Percentiles rank a stretch among this genome's conserved stretches.
phyloP scores from a whole-genome alignment of 2,329 filamentous ascomycete species.

The Neopestalotiopsis sp. region DNA sequence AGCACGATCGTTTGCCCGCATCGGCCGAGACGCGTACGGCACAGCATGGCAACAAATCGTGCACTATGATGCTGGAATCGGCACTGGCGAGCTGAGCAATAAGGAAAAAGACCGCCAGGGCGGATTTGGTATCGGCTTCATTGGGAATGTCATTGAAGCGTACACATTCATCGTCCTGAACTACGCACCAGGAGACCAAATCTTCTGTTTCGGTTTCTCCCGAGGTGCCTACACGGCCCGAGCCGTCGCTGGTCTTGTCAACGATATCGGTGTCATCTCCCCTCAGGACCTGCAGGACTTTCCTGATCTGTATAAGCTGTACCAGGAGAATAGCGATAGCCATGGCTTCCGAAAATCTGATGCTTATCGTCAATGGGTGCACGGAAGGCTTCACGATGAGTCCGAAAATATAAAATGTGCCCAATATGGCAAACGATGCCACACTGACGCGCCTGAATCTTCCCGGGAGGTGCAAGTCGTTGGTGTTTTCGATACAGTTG shows the following conservation, averaged over 20 bases:
- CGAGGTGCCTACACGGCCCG: constrained; percentile 47
- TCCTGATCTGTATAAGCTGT: constrained; percentile 18
- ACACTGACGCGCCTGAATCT: constrained; percentile 14
- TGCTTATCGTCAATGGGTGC: constrained; percentile 21
- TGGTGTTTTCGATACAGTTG: constrained; percentile 40
- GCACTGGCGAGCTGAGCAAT: constrained; percentile 46
- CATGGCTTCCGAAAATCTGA: constrained; percentile 19
- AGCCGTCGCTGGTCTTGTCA: constrained; percentile 44
- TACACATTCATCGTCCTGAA: constrained; percentile 46
- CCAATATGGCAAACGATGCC: constrained; percentile 17
- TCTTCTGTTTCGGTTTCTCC: constrained; percentile 45
- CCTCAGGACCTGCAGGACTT: constrained; percentile 26
- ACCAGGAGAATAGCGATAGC: constrained; percentile 21
- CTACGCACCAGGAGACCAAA: constrained; percentile 41
- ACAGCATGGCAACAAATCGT: constrained; percentile 35
- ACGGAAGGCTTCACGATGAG: constrained; percentile 13
- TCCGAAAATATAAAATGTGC: neutral
- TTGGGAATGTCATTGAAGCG: constrained; percentile 32
- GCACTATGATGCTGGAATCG: constrained; percentile 34
- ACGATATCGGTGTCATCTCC: constrained; percentile 28
- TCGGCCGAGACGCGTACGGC: constrained; percentile 42
- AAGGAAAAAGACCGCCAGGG: constrained; percentile 27
- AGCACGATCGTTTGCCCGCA: constrained; percentile 27
- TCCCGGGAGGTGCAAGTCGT: constrained; percentile 32
- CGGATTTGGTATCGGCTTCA: constrained; percentile 21